phyloP scores from a whole-genome alignment of 169 alveolate species.

The Plasmodium gonderi region DNA sequence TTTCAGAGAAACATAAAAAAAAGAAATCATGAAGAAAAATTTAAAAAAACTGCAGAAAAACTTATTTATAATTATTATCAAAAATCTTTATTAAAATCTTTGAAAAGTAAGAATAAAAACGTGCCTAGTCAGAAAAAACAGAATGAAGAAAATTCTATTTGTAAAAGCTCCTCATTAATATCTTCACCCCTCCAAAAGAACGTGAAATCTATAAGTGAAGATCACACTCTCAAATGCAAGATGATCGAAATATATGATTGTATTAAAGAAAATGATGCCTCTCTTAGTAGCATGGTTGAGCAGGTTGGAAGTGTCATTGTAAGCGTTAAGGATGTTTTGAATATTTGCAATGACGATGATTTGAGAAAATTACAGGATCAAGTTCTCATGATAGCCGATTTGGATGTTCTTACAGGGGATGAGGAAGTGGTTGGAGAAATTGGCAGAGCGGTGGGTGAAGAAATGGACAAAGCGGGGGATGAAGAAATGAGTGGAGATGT shows the following conservation, averaged over 20 bases:
- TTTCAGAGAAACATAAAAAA: slow-evolving; percentile 82
- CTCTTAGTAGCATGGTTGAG: slow-evolving; percentile 21
- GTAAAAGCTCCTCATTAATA: too few relatives aligned
- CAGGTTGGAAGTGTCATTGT: slow-evolving; percentile 4
- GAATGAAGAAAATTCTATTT: not conserved
- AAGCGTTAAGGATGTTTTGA: slow-evolving; percentile 36
- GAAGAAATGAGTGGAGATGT: not conserved
- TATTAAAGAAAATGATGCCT: slow-evolving; percentile 11
- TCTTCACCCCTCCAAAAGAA: too few relatives aligned
- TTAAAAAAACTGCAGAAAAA: slow-evolving; percentile 61
- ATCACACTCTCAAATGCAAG: too few relatives aligned
- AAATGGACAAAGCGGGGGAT: not conserved
- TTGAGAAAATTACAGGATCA: slow-evolving; percentile 17
- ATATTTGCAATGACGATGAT: slow-evolving; percentile 32
- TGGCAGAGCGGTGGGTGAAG: not conserved
- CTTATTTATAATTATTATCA: slow-evolving; percentile 66
- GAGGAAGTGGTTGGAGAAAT: not conserved
- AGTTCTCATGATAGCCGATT: slow-evolving; percentile 26
- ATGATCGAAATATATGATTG: slow-evolving; percentile 14
- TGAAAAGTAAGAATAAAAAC: slow-evolving; percentile 21
- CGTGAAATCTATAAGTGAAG: too few relatives aligned
- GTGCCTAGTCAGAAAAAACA: not conserved
- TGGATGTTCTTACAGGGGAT: not conserved
- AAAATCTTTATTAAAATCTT: slow-evolving; percentile 5
- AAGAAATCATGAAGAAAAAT: slow-evolving; percentile 47